Conservation (phyloP, 495 filamentous ascomycete species). For the Podospora sp. region DNA sequence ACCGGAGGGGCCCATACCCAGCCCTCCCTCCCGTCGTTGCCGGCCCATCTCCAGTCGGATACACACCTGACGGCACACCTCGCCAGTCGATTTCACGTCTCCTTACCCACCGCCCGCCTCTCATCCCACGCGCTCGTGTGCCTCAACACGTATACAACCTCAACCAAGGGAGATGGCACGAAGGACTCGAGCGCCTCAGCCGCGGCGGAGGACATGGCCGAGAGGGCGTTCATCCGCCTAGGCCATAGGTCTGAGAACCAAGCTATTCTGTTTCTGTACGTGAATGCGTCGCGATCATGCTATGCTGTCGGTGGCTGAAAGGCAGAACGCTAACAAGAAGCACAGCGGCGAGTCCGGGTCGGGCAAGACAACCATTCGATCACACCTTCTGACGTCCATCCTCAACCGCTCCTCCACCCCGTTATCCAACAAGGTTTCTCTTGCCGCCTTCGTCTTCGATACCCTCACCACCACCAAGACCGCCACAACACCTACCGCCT, state of each 20-base stretch:
- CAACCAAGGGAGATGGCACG: slow-evolving; percentile 84
- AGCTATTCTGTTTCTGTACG: slow-evolving; percentile 88
- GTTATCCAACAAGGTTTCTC: slow-evolving; percentile 86
- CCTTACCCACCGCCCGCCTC: slow-evolving; percentile 80
- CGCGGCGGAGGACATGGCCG: slow-evolving; percentile 86
- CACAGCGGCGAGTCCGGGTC: slow-evolving; percentile 88
- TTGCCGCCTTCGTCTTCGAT: slow-evolving; percentile 93
- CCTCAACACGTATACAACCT: slow-evolving; percentile 89
- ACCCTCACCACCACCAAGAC: slow-evolving; percentile 98
- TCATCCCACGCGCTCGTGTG: slow-evolving; percentile 89
- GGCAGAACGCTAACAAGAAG: slow-evolving; percentile 27
- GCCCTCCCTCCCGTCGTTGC: slow-evolving; percentile 82
- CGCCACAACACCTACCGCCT: slow-evolving; percentile 89
- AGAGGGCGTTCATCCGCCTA: slow-evolving; percentile 79
- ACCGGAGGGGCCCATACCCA: slow-evolving; percentile 77
- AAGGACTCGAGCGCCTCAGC: slow-evolving; percentile 84
- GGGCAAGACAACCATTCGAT: slow-evolving; percentile 91
- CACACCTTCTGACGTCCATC: slow-evolving; percentile 81
- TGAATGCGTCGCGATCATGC: slow-evolving; percentile 13
- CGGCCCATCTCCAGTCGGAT: slow-evolving; percentile 91
- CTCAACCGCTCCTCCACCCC: slow-evolving; percentile 88
- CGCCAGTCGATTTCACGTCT: slow-evolving; percentile 92
- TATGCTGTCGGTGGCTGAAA: neutral
- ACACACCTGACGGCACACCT: slow-evolving; percentile 94
- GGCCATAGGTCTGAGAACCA: slow-evolving; percentile 91